Conservation (phyloP, 371 early-diverging fungal genomes). For the Mucor plumbeus region DNA sequence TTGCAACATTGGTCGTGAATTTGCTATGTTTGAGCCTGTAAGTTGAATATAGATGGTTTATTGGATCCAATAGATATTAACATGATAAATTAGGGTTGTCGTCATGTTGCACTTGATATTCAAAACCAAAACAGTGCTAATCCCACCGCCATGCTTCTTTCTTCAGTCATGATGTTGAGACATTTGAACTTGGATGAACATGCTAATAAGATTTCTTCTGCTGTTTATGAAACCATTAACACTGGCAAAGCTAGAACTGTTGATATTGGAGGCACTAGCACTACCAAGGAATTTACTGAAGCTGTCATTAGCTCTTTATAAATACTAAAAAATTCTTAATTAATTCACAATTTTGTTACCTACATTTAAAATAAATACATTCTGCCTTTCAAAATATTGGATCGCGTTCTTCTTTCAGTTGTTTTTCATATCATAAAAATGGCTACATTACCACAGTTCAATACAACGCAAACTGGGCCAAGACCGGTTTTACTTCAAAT, state of each 20-base stretch:
- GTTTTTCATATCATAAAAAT: not conserved
- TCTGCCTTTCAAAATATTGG: not conserved
- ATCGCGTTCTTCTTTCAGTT: not conserved
- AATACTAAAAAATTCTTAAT: too few species aligned
- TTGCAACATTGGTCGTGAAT: slow-evolving; percentile 94
- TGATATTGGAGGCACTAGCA: slow-evolving; percentile 56
- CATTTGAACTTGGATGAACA: slow-evolving; percentile 86
- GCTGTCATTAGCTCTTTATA: slow-evolving; percentile 59
- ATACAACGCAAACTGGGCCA: slow-evolving; percentile 2
- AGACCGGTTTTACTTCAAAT: slow-evolving; percentile 45
- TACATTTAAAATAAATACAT: not conserved
- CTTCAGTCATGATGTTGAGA: slow-evolving; percentile 91
- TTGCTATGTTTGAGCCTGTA: slow-evolving; percentile 93
- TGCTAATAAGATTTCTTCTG: slow-evolving; percentile 84
- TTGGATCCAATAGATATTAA: not conserved
- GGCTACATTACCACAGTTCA: slow-evolving; percentile 23
- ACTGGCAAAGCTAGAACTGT: slow-evolving; percentile 39
- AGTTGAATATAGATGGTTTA: slow-evolving; percentile 10
- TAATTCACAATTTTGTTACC: not conserved
- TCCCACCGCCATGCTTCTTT: slow-evolving; percentile 90
- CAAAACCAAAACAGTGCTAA: slow-evolving; percentile 92
- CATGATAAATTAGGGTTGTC: slow-evolving; percentile 66
- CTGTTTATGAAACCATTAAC: slow-evolving; percentile 54
- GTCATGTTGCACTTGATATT: slow-evolving; percentile 95
- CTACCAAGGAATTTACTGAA: slow-evolving; percentile 90